phyloP scores from a whole-genome alignment of 108 stramenopile genomes.

The Nannochloropsis oceanica region DNA sequence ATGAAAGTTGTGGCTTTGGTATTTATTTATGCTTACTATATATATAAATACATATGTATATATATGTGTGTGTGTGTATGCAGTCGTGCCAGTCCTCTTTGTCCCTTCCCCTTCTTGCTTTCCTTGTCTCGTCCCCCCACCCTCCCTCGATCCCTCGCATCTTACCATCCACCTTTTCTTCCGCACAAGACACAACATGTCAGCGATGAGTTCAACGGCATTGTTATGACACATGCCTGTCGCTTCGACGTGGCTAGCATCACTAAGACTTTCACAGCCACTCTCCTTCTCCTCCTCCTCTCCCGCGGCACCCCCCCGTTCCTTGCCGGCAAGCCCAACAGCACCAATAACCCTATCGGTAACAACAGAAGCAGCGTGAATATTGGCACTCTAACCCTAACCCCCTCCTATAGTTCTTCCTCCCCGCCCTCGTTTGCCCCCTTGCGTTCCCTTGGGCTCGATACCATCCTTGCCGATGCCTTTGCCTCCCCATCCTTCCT shows the following conservation, averaged over 20 bases:
- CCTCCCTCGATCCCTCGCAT: too few species aligned
- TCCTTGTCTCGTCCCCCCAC: too few species aligned
- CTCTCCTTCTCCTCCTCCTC: background rate
- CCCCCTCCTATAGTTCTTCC: background rate
- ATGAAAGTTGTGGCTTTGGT: too few species aligned
- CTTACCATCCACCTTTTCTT: too few species aligned
- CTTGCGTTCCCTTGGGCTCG: background rate
- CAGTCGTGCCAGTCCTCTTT: too few species aligned
- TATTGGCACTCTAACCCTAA: background rate
- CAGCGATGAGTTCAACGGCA: too few species aligned
- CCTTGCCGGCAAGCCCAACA: background rate
- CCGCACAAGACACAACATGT: too few species aligned
- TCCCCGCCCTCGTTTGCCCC: background rate
- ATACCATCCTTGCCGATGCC: background rate
- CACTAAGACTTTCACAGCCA: background rate
- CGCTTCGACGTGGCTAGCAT: background rate
- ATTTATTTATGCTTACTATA: too few species aligned
- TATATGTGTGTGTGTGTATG: too few species aligned
- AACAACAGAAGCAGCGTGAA: background rate
- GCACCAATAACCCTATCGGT: background rate
- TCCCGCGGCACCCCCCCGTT: background rate
- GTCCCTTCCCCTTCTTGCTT: too few species aligned
- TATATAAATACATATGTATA: too few species aligned
- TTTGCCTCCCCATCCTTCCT: background rate
- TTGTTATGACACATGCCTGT: background rate